These are phyloP conservation scores for Thalassiosira mediterranea DNA, from an alignment of 352 stramenopile species.

Conservation along the genomic window DNA sequence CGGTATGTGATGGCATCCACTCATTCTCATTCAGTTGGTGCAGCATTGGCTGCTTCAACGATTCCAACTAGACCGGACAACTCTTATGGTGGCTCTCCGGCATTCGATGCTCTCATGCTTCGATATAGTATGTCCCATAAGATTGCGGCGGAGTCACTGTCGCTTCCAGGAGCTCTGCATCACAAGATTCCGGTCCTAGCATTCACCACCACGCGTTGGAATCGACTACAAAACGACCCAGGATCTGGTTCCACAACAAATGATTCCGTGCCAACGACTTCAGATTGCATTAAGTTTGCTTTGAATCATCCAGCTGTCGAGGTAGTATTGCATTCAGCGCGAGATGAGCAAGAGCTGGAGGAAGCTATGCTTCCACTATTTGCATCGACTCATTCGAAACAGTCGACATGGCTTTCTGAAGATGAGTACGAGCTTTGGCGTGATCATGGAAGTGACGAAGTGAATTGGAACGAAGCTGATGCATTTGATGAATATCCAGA, in stretches of 20 bases:
- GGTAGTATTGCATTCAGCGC: conserved; percentile 45
- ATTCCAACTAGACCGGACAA: not conserved
- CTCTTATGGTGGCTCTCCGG: not conserved
- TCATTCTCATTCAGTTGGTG: conserved; percentile 41
- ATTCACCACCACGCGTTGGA: conserved; percentile 57
- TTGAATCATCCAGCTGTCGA: conserved; percentile 34
- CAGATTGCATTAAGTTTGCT: conserved; percentile 52
- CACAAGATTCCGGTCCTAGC: conserved; percentile 43
- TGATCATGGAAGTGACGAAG: conserved; percentile 27
- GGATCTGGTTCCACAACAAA: not conserved
- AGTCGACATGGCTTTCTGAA: conserved; percentile 14
- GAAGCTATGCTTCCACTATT: conserved; percentile 28
- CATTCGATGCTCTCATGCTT: conserved; percentile 47
- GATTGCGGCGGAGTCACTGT: conserved; percentile 33
- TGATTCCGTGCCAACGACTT: conserved; percentile 17
- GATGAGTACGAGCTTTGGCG: conserved; percentile 9
- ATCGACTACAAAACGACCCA: conserved; percentile 28
- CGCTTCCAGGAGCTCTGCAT: conserved; percentile 21
- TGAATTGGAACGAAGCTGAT: conserved; percentile 43
- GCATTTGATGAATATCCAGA: conserved; percentile 53
- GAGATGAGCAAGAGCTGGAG: conserved; percentile 42
- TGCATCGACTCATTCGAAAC: not conserved
- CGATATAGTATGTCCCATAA: conserved; percentile 48
- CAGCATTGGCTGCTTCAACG: conserved; percentile 10
- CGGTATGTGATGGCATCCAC: conserved; percentile 44